These are phyloP conservation scores for Neodidymelliopsis sp. DNA, from an alignment of 2,329 filamentous ascomycete genomes.

Conservation along the genomic window DNA sequence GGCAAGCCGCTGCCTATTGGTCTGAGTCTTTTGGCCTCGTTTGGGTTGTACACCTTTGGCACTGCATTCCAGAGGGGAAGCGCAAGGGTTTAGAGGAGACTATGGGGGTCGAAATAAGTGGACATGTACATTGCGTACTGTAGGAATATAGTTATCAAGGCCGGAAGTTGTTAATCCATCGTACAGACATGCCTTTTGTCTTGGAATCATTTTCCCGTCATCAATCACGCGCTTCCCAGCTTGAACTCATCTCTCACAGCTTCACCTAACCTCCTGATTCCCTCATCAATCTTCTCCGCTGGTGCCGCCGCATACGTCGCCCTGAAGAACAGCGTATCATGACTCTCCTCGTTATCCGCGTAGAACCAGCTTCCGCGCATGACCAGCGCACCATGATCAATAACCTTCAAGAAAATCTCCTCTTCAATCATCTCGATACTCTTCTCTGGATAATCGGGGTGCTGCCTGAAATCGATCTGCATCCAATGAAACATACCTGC, in stretches of 20 bases:
- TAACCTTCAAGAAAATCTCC: conserved; percentile 79
- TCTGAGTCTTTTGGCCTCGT: conserved; percentile 78
- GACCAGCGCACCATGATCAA: conserved; percentile 79
- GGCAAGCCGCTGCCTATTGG: conserved; percentile 84
- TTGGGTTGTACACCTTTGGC: conserved; percentile 82
- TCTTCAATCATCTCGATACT: conserved; percentile 76
- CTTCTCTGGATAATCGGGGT: conserved; percentile 64
- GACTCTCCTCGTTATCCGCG: conserved; percentile 69
- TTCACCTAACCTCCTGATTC: conserved; percentile 70
- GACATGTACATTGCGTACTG: conserved; percentile 7
- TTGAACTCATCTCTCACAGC: conserved; percentile 72
- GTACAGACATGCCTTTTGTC: too few species aligned
- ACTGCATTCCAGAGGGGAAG: conserved; percentile 60
- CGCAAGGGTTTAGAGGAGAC: conserved; percentile 7
- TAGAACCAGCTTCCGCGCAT: conserved; percentile 92
- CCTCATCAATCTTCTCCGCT: conserved; percentile 58
- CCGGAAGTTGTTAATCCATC: too few species aligned
- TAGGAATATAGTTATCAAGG: conserved; percentile 3
- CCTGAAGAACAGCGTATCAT: conserved; percentile 80
- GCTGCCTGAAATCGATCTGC: conserved; percentile 69
- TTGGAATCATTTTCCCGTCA: too few species aligned
- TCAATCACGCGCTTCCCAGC: conserved; percentile 46
- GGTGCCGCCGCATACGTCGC: conserved; percentile 86
- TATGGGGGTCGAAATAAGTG: neutral
- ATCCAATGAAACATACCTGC: conserved; percentile 98